A percentile compares a stretch with the other conserved stretches of the same genome.
Evolutionary conservation across 441 rosid genomes (phyloP).

Genomic region (Bruguiera hainesii): DNA sequence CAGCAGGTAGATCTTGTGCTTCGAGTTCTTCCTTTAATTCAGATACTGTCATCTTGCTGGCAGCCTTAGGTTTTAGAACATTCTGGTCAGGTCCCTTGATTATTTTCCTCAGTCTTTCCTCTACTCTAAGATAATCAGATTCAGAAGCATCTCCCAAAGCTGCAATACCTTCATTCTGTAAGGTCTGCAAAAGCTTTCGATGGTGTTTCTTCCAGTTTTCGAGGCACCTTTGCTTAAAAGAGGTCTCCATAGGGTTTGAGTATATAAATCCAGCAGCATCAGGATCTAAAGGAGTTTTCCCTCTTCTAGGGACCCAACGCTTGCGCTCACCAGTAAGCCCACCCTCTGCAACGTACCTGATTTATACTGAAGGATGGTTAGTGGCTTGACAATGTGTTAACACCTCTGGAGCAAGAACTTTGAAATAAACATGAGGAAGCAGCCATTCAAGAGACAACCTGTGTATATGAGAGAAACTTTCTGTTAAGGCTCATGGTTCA

Average conservation of each 20-base stretch:
- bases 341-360: conserved; percentile 85
- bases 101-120: conserved; percentile 68
- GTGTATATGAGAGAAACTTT: conserved; percentile 1
- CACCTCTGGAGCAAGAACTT: neutral
- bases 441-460: conserved; percentile 2
- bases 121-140: conserved; percentile 76
- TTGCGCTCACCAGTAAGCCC: conserved; percentile 98
- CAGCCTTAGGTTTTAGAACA: conserved; percentile 93
- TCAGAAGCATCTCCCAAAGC: conserved; percentile 74
- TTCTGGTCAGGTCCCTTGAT: conserved; percentile 78
- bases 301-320: conserved; percentile 97
- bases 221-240: conserved; percentile 85
- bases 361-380: conserved; percentile 18
- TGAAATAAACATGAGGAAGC: neutral
- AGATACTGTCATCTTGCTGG: conserved; percentile 93
- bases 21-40: conserved; percentile 95
- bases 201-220: conserved; percentile 77
- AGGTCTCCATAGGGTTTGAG: conserved; percentile 82
- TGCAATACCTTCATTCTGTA: conserved; percentile 72
- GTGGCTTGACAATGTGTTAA: conserved; percentile 7
- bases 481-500: neutral
- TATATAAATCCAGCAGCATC: conserved; percentile 85
- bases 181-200: conserved; percentile 64
- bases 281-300: conserved; percentile 92
- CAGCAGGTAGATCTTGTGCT: conserved; percentile 91